These are phyloP conservation scores for Pseudogymnoascus pannorum DNA, from an alignment of 2,329 filamentous ascomycete genomes.

Conservation along the genomic window DNA sequence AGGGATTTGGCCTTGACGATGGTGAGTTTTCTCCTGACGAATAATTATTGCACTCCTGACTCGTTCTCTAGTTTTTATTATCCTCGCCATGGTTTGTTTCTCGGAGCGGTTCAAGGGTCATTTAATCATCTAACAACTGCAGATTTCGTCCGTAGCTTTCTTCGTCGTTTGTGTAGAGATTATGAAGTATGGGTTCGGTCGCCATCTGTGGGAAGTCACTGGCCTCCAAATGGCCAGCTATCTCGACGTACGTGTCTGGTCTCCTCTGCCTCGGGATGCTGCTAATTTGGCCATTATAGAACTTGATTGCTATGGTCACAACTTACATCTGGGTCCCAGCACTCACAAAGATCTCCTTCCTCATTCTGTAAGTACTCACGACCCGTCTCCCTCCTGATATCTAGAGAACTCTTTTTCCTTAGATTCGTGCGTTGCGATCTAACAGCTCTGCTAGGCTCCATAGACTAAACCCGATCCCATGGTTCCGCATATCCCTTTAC, in stretches of 20 bases:
- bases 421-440: not conserved
- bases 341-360: constrained; percentile 8
- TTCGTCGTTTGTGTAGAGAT: not conserved
- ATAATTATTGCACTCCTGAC: not conserved
- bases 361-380: not conserved
- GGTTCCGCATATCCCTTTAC: not conserved
- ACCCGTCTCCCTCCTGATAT: not conserved
- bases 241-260: not conserved
- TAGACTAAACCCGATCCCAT: constrained; percentile 1
- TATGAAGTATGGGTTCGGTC: not conserved
- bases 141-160: not conserved
- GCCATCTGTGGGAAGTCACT: constrained; percentile 2
- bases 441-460: not conserved
- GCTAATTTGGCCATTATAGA: not conserved
- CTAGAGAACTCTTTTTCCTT: not conserved
- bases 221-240: constrained; percentile 1
- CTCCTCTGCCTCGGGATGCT: not conserved
- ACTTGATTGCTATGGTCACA: constrained; percentile 2
- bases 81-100: constrained; percentile 2
- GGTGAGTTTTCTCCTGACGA: not conserved
- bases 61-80: not conserved
- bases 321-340: constrained; percentile 2
- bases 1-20: constrained; percentile 8
- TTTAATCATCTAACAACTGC: not conserved
- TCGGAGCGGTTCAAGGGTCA: not conserved